Conservation (phyloP, 2,329 filamentous ascomycete species). For the Trichoderma brevicompactum region DNA sequence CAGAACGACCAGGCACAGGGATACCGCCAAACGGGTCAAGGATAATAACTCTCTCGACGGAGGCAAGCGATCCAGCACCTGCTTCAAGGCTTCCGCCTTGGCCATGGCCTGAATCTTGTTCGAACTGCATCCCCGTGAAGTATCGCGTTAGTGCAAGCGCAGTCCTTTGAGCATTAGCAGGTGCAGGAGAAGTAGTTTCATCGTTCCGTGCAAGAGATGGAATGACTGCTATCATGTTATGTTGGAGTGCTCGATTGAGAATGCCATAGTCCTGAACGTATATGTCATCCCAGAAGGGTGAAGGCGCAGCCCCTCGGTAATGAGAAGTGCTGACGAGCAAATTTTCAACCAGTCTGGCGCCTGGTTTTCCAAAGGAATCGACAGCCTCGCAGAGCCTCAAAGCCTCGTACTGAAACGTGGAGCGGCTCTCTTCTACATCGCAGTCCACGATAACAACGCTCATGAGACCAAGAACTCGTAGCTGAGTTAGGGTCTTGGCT, state of each 20-base stretch:
- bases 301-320: slow-evolving; percentile 20
- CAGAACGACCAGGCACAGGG: slow-evolving; percentile 59
- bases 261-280: slow-evolving; percentile 41
- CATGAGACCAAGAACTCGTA: slow-evolving; percentile 78
- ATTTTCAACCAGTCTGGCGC: slow-evolving; percentile 68
- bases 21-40: slow-evolving; percentile 87
- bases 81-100: neutral
- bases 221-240: slow-evolving; percentile 46
- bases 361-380: slow-evolving; percentile 68
- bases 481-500: slow-evolving; percentile 80
- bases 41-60: slow-evolving; percentile 83
- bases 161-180: slow-evolving; percentile 61
- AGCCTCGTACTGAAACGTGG: slow-evolving; percentile 64
- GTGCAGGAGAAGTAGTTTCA: slow-evolving; percentile 45
- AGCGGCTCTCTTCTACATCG: slow-evolving; percentile 47
- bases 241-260: slow-evolving; percentile 41
- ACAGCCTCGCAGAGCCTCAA: slow-evolving; percentile 76
- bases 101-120: neutral
- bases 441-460: slow-evolving; percentile 85
- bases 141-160: slow-evolving; percentile 77
- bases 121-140: slow-evolving; percentile 68
- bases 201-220: slow-evolving; percentile 49
- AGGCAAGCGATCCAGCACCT: slow-evolving; percentile 56
- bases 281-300: slow-evolving; percentile 36
- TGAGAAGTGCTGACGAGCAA: slow-evolving; percentile 34